phyloP scores from a whole-genome alignment of 1,284 basidiomycete genomes.

The Volvariella surrecta region DNA sequence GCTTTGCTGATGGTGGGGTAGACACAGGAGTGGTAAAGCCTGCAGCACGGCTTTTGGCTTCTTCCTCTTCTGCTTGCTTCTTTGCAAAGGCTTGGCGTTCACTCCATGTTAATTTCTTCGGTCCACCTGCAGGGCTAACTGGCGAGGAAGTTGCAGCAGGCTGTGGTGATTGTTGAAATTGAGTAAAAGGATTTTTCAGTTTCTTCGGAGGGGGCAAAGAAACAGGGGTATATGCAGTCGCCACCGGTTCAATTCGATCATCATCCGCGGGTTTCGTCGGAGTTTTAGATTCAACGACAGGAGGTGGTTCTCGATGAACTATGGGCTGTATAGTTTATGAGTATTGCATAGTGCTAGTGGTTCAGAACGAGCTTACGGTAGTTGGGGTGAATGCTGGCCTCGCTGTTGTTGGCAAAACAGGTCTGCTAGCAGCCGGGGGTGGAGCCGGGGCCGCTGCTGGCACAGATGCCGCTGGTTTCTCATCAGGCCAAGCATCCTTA shows the following conservation, averaged over 20 bases:
- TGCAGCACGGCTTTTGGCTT: slow-evolving; percentile 56
- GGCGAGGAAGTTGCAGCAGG: slow-evolving; percentile 18
- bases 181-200: slow-evolving; percentile 76
- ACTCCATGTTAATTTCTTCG: slow-evolving; percentile 85
- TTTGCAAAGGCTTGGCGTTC: slow-evolving; percentile 85
- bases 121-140: slow-evolving; percentile 17
- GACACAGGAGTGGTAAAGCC: slow-evolving; percentile 29
- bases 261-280: slow-evolving; percentile 67
- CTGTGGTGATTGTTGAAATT: slow-evolving; percentile 38
- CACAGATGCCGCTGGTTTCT: slow-evolving; percentile 25
- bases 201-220: slow-evolving; percentile 78
- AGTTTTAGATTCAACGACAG: slow-evolving; percentile 34
- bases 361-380: slow-evolving; percentile 9
- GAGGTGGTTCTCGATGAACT: slow-evolving; percentile 27
- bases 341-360: neutral
- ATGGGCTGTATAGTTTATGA: slow-evolving; percentile 8
- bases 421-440: slow-evolving; percentile 42
- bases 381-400: slow-evolving; percentile 29
- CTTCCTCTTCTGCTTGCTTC: slow-evolving; percentile 78
- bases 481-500: slow-evolving; percentile 52
- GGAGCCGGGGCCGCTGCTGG: slow-evolving; percentile 33
- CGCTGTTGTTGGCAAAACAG: slow-evolving; percentile 26
- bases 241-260: slow-evolving; percentile 76
- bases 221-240: slow-evolving; percentile 85
- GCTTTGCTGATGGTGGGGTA: slow-evolving; percentile 19